Percentiles rank a stretch among this genome's conserved stretches.
These are phyloP conservation scores for Naganishia albida DNA, from an alignment of 1,284 basidiomycete genomes.

Conservation along the genomic window DNA sequence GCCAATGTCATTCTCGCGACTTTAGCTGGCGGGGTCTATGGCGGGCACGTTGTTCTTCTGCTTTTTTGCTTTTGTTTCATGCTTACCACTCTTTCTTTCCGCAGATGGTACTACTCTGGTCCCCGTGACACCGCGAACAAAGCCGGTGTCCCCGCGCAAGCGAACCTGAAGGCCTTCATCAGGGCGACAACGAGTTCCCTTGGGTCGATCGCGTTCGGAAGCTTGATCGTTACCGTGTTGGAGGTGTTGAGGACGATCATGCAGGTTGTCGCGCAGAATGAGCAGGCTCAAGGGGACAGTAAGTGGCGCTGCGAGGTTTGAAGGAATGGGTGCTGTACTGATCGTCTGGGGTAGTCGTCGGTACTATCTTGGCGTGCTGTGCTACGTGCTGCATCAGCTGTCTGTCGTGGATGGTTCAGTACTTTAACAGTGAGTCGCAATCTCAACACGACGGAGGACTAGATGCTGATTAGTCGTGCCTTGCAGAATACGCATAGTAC, in stretches of 20 bases:
- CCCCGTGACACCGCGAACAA: slow-evolving; percentile 39
- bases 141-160: slow-evolving; percentile 62
- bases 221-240: slow-evolving; percentile 81
- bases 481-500: slow-evolving; percentile 54
- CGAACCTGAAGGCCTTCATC: slow-evolving; percentile 69
- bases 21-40: slow-evolving; percentile 70
- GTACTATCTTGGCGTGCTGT: slow-evolving; percentile 69
- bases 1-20: slow-evolving; percentile 75
- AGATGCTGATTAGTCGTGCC: background rate
- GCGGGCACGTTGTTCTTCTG: slow-evolving; percentile 34
- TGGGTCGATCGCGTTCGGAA: slow-evolving; percentile 87
- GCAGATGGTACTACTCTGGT: slow-evolving; percentile 53
- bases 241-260: slow-evolving; percentile 71
- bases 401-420: slow-evolving; percentile 70
- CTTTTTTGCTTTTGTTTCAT: background rate
- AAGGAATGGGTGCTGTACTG: background rate
- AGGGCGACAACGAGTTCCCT: slow-evolving; percentile 82
- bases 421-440: slow-evolving; percentile 65
- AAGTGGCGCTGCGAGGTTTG: slow-evolving; percentile 41
- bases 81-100: slow-evolving; percentile 17
- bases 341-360: slow-evolving; percentile 59
- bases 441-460: background rate
- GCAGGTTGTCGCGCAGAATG: slow-evolving; percentile 60
- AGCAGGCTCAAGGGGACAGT: slow-evolving; percentile 74
- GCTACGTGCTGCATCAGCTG: slow-evolving; percentile 78